Evolutionary conservation across 1,284 basidiomycete genomes (phyloP).

Genomic region (Lentinula novae-zelandiae): DNA sequence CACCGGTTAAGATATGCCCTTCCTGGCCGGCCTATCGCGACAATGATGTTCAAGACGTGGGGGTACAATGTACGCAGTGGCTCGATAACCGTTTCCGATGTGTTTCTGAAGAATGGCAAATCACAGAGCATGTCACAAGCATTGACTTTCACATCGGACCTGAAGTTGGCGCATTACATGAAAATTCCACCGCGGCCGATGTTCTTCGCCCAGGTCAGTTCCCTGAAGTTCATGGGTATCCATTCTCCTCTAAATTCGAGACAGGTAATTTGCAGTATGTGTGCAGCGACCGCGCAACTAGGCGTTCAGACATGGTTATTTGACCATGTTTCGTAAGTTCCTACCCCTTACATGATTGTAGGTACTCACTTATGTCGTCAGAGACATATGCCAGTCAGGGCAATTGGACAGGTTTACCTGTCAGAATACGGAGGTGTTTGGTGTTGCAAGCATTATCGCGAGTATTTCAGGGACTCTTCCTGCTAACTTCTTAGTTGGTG

Average conservation of each 20-base stretch:
- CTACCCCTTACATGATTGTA: background rate
- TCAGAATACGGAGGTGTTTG: slow-evolving; percentile 37
- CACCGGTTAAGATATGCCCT: slow-evolving; percentile 9
- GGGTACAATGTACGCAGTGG: slow-evolving; percentile 19
- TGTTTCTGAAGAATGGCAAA: too few species aligned
- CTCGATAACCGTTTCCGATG: too few species aligned
- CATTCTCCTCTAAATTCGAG: slow-evolving; percentile 1
- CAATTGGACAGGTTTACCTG: slow-evolving; percentile 36
- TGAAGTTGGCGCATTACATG: slow-evolving; percentile 47
- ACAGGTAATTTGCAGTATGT: slow-evolving; percentile 46
- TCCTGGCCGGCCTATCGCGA: slow-evolving; percentile 35
- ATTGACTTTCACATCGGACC: slow-evolving; percentile 37
- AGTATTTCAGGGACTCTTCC: slow-evolving; percentile 2
- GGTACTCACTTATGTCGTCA: background rate
- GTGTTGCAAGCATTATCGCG: slow-evolving; percentile 28
- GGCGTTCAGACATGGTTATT: slow-evolving; percentile 52
- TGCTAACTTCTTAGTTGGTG: background rate
- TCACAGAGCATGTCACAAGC: slow-evolving; percentile 29
- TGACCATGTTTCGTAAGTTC: slow-evolving; percentile 32
- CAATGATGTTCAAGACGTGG: slow-evolving; percentile 35
- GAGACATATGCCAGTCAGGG: background rate
- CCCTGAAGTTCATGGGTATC: background rate
- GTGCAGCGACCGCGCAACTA: slow-evolving; percentile 47
- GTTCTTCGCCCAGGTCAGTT: slow-evolving; percentile 17
- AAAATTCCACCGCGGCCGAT: slow-evolving; percentile 28